phyloP scores from a whole-genome alignment of 2,329 filamentous ascomycete species.

The Neoscytalidium dimidiatum region DNA sequence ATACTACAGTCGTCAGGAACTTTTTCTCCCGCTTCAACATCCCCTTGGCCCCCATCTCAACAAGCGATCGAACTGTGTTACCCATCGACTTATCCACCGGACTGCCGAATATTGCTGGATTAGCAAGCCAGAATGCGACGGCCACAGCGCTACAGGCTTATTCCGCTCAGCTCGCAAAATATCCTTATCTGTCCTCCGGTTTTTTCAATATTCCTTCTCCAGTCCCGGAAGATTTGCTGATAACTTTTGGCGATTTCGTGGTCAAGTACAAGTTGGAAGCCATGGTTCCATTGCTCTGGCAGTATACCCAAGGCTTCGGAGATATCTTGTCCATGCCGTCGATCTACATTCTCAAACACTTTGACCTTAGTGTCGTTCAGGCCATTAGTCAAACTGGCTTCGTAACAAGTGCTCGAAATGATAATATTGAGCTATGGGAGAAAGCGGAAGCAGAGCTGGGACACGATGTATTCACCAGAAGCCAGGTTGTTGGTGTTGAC shows the following conservation, averaged over 20 bases:
- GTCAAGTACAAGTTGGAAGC: constrained; percentile 50
- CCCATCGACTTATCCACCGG: constrained; percentile 33
- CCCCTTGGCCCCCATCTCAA: constrained; percentile 23
- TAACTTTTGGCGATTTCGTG: constrained; percentile 52
- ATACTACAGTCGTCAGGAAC: constrained; percentile 42
- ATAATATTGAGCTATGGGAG: neutral
- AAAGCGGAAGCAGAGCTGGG: neutral
- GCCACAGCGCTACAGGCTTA: constrained; percentile 27
- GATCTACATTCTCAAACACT: constrained; percentile 49
- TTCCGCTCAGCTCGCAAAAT: constrained; percentile 31
- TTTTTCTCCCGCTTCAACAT: constrained; percentile 52
- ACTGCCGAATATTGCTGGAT: neutral
- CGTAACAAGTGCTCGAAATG: neutral
- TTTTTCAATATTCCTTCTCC: constrained; percentile 45
- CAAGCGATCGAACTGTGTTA: constrained; percentile 3
- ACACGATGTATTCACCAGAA: neutral
- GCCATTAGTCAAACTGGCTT: neutral
- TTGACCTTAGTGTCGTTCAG: neutral
- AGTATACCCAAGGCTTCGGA: constrained; percentile 47
- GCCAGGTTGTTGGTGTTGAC: neutral
- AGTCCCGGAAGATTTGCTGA: constrained; percentile 49
- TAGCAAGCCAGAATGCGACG: neutral
- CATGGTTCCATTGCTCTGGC: constrained; percentile 42
- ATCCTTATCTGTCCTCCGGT: constrained; percentile 37
- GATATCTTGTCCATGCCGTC: constrained; percentile 46